phyloP scores from a whole-genome alignment of 106 monocot species.

The Chionographis japonica region DNA sequence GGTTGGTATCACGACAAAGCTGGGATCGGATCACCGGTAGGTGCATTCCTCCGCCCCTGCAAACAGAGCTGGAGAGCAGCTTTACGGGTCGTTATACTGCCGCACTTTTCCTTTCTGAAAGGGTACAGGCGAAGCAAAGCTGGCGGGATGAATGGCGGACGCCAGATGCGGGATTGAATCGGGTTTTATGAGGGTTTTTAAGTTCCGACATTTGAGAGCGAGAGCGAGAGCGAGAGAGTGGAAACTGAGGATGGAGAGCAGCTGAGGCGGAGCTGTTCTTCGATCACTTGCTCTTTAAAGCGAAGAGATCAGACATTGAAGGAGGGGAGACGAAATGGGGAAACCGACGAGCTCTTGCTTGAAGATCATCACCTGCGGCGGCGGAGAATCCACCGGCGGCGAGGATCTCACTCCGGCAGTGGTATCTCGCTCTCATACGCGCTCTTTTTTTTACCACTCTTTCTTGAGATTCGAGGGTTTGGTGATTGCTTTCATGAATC shows the following conservation, averaged over 20 bases:
- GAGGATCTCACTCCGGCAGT: slow-evolving; percentile 15
- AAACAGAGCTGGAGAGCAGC: no score
- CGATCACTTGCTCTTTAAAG: no score
- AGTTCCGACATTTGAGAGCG: slow-evolving; percentile 1
- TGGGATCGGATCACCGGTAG: no score
- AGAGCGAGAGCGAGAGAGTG: slow-evolving; percentile 4
- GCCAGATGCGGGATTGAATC: not conserved
- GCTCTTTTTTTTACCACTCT: not conserved
- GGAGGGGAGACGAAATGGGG: slow-evolving; percentile 13
- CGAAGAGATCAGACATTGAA: no score
- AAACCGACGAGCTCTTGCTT: slow-evolving; percentile 17
- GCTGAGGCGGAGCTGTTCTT: no score
- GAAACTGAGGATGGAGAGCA: no score
- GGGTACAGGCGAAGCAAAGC: no score
- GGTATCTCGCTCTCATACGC: not conserved
- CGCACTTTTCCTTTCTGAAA: no score
- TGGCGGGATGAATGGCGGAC: not conserved
- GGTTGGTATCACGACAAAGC: no score
- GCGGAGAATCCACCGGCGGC: slow-evolving; percentile 1
- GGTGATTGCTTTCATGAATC: no score
- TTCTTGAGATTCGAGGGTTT: not conserved
- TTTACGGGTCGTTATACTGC: no score
- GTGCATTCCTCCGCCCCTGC: no score
- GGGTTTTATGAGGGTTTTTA: not conserved
- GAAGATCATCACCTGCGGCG: slow-evolving; percentile 29